These are phyloP conservation scores for Nidula niveotomentosa DNA, from an alignment of 1,284 basidiomycete species.

Conservation along the genomic window DNA sequence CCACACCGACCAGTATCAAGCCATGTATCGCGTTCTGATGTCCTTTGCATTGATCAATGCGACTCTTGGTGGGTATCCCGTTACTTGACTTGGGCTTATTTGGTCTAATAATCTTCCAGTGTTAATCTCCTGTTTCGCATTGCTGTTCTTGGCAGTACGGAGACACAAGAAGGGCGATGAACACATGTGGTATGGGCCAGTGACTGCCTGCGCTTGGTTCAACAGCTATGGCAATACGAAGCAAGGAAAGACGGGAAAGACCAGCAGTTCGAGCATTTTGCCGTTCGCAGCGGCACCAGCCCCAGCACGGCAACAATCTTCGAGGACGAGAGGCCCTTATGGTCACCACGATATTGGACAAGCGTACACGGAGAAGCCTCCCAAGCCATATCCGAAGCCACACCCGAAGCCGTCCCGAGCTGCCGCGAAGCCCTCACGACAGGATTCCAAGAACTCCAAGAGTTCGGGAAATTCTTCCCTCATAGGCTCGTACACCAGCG, in stretches of 20 bases:
- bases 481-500: conserved; percentile 30
- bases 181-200: conserved; percentile 73
- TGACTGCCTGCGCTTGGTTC: conserved; percentile 74
- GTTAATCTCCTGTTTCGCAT: conserved; percentile 55
- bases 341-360: not conserved
- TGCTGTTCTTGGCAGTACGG: conserved; percentile 64
- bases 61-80: conserved; percentile 51
- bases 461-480: conserved; percentile 33
- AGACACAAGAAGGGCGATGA: conserved; percentile 64
- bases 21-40: conserved; percentile 78
- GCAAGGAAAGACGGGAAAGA: conserved; percentile 16
- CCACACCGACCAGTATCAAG: conserved; percentile 72
- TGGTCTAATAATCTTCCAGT: conserved; percentile 37
- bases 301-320: not conserved
- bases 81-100: not conserved
- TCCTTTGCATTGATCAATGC: conserved; percentile 78
- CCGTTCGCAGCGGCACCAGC: conserved; percentile 19
- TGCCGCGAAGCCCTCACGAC: conserved; percentile 22
- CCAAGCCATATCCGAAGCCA: too few species aligned
- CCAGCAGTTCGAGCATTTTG: conserved; percentile 23
- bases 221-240: conserved; percentile 40
- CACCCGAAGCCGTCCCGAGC: conserved; percentile 8
- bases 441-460: conserved; percentile 19
- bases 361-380: conserved; percentile 22
- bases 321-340: not conserved